Evolutionary conservation across 768 basidiomycete genomes (phyloP), one percentile per base, ranked within the genome.

Genomic region (Suillus subaureus): DNA sequence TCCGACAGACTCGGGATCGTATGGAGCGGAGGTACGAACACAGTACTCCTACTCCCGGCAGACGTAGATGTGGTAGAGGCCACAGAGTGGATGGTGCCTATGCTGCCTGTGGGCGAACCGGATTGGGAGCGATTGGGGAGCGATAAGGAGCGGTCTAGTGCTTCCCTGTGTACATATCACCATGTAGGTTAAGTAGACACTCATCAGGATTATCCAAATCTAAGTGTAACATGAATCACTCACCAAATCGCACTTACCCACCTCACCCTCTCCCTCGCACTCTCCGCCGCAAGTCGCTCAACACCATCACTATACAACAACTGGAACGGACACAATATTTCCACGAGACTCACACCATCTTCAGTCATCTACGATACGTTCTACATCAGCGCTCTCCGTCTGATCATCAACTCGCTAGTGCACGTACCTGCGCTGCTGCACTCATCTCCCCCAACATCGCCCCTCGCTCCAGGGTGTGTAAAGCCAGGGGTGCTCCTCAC

Each of bases 211-310:
- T 39, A 7, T 31, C 0, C 8, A 31, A 26, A 43, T 28, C 12
- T 16, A 39, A 56, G 43, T 31, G 13, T 26, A 18, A 18, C 58
- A 43, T n/a, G 49, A 70, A 67, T 33, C 1, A 80, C 87, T 57
- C 71, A 94, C 96, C 93, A 95, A 63, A 97, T 85, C 6, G 93
- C 86, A 71, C 92, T 92, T 15, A 96, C 94, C 96, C 96, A 97
- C 75, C 90, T 87, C 61, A 94, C 90, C 69, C 95, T 83, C 74
- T 96, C 92, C 65, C 91, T 76, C 8, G 94, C 84, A 68, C 92
- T 95, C 73, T 96, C 95, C n/a, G 93, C 90, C 6, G 90, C 95
- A 31, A 97, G 74, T 9, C 96, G 79, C 74, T 97, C 96, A 2
- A 95, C 88, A 1, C 96, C 95, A 74, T 97, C 96, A 13, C 85